phyloP scores from a whole-genome alignment of 176 grass and related monocot genomes.

The Phoenix roebelenii region DNA sequence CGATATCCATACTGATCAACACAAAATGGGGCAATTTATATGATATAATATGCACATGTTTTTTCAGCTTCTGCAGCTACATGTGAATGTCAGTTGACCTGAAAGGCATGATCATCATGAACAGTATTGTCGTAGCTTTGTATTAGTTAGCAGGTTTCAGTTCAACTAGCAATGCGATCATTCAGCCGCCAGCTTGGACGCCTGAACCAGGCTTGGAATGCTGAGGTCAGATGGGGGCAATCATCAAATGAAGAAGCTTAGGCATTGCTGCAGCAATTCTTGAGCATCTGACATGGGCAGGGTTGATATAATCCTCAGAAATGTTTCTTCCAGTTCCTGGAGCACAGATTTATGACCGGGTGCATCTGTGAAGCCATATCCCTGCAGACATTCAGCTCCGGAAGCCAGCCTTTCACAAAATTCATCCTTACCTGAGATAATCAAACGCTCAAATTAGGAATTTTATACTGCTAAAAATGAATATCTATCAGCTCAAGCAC shows the following conservation, averaged over 20 bases:
- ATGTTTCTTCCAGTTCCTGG: constrained; percentile 64
- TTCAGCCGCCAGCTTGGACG: constrained; percentile 21
- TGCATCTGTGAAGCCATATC: constrained; percentile 42
- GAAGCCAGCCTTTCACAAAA: constrained; percentile 72
- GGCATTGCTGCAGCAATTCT: constrained; percentile 61
- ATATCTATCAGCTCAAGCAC: too few relatives aligned
- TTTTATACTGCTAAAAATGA: too few relatives aligned
- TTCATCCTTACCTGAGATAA: constrained; percentile 53
- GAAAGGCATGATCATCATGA: too few relatives aligned
- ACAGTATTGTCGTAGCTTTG: too few relatives aligned
- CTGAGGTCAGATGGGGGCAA: constrained; percentile 22
- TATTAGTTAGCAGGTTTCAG: too few relatives aligned
- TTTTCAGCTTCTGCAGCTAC: too few relatives aligned
- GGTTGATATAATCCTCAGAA: constrained; percentile 83
- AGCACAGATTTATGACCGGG: constrained; percentile 47
- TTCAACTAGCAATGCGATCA: constrained; percentile 3
- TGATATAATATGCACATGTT: too few relatives aligned
- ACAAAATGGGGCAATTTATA: too few relatives aligned
- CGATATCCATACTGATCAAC: too few relatives aligned
- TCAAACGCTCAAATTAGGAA: background rate
- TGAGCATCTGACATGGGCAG: constrained; percentile 49
- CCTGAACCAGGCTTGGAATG: constrained; percentile 44
- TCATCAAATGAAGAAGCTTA: constrained; percentile 57
- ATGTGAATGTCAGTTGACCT: too few relatives aligned
- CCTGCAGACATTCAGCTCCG: constrained; percentile 64